Evolutionary conservation across 1,139 yeast genomes (phyloP), one percentile per base, ranked within the genome.

Genomic region (Saccharomycopsis phalli): DNA sequence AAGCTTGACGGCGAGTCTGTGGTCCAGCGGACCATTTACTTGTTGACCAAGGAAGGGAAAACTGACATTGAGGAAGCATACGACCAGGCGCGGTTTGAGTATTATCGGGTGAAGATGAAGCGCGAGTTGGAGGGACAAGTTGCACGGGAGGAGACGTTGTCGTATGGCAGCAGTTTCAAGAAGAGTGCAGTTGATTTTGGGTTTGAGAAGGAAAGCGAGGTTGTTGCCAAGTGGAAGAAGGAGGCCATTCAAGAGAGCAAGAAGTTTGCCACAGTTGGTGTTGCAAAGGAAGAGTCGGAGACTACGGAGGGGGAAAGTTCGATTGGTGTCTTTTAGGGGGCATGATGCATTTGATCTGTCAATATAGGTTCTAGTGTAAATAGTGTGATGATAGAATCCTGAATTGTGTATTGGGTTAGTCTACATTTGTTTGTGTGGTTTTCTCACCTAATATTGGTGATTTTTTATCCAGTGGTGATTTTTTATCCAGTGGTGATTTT

Each of bases 1-100:
- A 81, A 80, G 20, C 68, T 91, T 37, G 95, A 86, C 55, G 97
- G 97, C 45, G 98, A 91, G 61, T 69, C 82, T 41, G 98, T 91
- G 14, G 95, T 91, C 6, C 97, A 88, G 62, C 75, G 97, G 62
- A 79, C 96, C 1, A 51, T 88, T 44, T 83, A 78, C 67, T 60
- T 91, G 38, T 60, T 81, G 52, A 63, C 71, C 33, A 59, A 65
- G 25, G 46, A 59, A 10, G 57, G 59, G 16, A 19, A 10, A 20
- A 62, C 68, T 26, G 29, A 11, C 5, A 63, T 79, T 51, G 57
- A 68, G 22, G 75, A 75, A 23, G 94, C 95, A 0, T 91, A 91
- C 56, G 93, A 84, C 54, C 72, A 73, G 52, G 88, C 98, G 2
- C 70, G 95, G 51, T 76, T 74, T 50, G 97, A 93, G 60, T 91